Base-by-base conservation (phyloP, 2,329 filamentous ascomycete species). In the Neobulgaria alba region DNA sequence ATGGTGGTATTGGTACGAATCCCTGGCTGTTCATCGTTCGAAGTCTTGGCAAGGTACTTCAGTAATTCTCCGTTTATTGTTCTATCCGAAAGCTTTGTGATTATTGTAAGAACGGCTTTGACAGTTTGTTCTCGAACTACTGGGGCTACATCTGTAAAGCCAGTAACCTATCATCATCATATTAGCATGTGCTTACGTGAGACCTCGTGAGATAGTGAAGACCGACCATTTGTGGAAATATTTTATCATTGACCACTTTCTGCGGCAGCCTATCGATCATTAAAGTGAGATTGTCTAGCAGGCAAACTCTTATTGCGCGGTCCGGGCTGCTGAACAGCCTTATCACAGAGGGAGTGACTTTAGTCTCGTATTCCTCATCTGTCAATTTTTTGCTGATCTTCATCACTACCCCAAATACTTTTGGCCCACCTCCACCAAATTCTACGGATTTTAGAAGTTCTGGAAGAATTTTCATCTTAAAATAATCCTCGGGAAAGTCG, bases 1-100 rank as follows among this genome's bases (percentile, higher is more conserved):
- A 98, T 98, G 1, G 92, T 98, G 0, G 92, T 98, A 60, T 98
- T 98, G 7, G 92, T 98, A 47, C 92, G 78, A 50, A 98, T 98
- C 1, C 92, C 92, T 1, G 92, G 88, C 57, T 98, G 90, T 55
- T 96, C 92, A 48, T 98, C 92, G 54, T 96, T 98, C 33, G 92
- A 88, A 1, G 90, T 95, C 61, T 94, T 95, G 32, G 92, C 92
- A 19, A 98, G 72, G 57, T 94, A 83, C 54, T 84, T 85, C 16
- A 98, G 68, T 9, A 98, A 71, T 53, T 98, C 92, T 39, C 92
- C 90, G 52, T 98, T 98, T 53, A 96, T 82, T 5, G 85, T 85
- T 29, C 92, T 79, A 56, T 98, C 92, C 1, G 88, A 94, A 0
- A 98, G 71, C 63, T 98, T 98, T 19, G 73, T 71, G 41, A 96